These are phyloP conservation scores for Solanum etuberosum DNA, from an alignment of 257 asterid genomes.

Conservation along the genomic window DNA sequence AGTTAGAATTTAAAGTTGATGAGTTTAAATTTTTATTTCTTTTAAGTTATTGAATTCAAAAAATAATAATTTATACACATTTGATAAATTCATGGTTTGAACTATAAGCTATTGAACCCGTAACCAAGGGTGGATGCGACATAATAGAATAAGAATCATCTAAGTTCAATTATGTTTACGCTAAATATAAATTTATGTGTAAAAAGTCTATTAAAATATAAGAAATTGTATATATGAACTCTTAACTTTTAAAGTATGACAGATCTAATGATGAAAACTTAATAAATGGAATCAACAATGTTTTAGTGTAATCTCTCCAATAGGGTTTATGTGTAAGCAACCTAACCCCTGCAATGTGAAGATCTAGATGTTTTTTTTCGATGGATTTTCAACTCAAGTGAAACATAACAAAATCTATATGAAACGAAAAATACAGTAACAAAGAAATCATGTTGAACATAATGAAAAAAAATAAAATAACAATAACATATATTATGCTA, in stretches of 20 bases:
- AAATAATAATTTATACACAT: too few relatives aligned
- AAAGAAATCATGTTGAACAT: neutral
- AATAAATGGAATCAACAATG: neutral
- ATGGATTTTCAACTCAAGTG: neutral
- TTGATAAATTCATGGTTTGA: neutral
- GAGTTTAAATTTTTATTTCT: neutral
- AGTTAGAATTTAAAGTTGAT: neutral
- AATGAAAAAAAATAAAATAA: too few relatives aligned
- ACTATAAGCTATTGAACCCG: neutral
- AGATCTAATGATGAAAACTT: neutral
- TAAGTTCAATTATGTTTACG: too few relatives aligned
- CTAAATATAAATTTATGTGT: too few relatives aligned
- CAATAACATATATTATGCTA: neutral
- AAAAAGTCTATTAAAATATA: too few relatives aligned
- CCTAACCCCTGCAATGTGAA: neutral
- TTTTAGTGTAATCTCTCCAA: neutral
- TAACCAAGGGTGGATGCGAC: neutral
- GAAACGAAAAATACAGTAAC: neutral
- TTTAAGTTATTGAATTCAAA: neutral
- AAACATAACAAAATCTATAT: neutral
- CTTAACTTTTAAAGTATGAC: neutral
- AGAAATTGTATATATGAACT: neutral
- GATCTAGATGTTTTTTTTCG: neutral
- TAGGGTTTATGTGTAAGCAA: too few relatives aligned
- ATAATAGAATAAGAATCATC: neutral